These are phyloP conservation scores for Melocanna baccifera DNA, from an alignment of 176 grass and related monocot genomes.

Conservation along the genomic window DNA sequence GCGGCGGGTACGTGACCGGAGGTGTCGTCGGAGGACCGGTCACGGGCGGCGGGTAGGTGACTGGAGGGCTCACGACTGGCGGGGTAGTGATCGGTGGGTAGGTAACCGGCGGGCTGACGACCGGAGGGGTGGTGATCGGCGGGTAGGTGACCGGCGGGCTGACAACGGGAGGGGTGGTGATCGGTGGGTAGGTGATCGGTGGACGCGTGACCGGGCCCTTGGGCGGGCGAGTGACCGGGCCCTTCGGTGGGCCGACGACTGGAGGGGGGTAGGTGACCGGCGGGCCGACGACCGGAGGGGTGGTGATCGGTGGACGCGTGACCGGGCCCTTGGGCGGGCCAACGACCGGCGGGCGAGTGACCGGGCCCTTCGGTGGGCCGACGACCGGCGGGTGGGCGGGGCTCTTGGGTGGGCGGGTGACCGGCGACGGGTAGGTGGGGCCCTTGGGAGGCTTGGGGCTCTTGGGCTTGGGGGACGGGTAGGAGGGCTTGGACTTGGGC, in stretches of 20 bases:
- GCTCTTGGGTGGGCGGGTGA: background rate
- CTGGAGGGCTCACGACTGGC: background rate
- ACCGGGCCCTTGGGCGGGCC: constrained; percentile 1
- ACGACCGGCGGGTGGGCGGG: constrained; percentile 19
- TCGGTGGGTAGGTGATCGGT: background rate
- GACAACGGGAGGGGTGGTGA: too few species aligned
- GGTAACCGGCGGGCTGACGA: too few species aligned
- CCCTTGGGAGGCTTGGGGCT: constrained; percentile 31
- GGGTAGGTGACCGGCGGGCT: too few species aligned
- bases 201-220: background rate
- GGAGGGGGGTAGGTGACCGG: constrained; percentile 26
- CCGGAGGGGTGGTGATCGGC: too few species aligned
- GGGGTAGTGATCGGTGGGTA: background rate
- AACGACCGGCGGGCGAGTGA: background rate
- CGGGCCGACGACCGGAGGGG: background rate
- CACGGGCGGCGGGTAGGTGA: background rate
- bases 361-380: constrained; percentile 41
- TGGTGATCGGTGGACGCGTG: constrained; percentile 10
- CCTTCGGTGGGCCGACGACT: background rate
- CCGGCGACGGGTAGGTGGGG: constrained; percentile 14
- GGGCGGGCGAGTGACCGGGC: constrained; percentile 25
- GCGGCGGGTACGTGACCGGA: background rate
- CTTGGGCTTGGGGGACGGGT: constrained; percentile 29
- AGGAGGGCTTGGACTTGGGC: constrained; percentile 48
- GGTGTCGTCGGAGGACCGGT: constrained; percentile 2